These are phyloP conservation scores for Pyrenochaeta sp. DNA, from an alignment of 2,329 filamentous ascomycete species.

Conservation along the genomic window DNA sequence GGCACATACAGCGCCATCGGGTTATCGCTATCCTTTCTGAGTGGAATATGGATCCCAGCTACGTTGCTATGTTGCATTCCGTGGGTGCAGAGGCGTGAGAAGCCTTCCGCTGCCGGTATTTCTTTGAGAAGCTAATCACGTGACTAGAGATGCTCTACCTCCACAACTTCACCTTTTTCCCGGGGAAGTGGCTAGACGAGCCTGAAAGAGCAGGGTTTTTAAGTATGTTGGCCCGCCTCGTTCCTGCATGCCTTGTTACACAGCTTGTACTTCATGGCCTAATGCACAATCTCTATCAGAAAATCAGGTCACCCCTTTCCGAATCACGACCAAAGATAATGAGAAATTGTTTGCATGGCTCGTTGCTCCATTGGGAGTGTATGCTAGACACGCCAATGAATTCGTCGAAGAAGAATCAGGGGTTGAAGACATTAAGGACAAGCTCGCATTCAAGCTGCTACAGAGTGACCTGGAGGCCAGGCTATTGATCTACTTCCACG, in stretches of 20 bases:
- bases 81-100: constrained; percentile 47
- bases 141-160: constrained; percentile 45
- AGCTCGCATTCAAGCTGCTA: constrained; percentile 60
- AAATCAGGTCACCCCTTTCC: constrained; percentile 88
- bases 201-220: constrained; percentile 49
- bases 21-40: constrained; percentile 36
- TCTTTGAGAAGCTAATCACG: constrained; percentile 8
- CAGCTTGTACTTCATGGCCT: too few species aligned
- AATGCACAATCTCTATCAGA: constrained; percentile 56
- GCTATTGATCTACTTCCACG: constrained; percentile 64
- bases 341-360: constrained; percentile 91
- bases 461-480: constrained; percentile 60
- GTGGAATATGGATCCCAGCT: constrained; percentile 45
- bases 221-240: constrained; percentile 30
- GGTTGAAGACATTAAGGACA: constrained; percentile 57
- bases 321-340: constrained; percentile 75
- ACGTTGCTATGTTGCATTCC: constrained; percentile 46
- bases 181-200: constrained; percentile 46
- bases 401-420: constrained; percentile 63
- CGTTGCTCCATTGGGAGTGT: constrained; percentile 79
- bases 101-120: constrained; percentile 5
- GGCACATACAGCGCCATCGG: constrained; percentile 26
- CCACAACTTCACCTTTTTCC: constrained; percentile 46
- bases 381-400: constrained; percentile 71
- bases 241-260: too few species aligned